Evolutionary conservation across 768 basidiomycete genomes (phyloP), one percentile per base, ranked within the genome.

Genomic region (Boletus subparvulus): DNA sequence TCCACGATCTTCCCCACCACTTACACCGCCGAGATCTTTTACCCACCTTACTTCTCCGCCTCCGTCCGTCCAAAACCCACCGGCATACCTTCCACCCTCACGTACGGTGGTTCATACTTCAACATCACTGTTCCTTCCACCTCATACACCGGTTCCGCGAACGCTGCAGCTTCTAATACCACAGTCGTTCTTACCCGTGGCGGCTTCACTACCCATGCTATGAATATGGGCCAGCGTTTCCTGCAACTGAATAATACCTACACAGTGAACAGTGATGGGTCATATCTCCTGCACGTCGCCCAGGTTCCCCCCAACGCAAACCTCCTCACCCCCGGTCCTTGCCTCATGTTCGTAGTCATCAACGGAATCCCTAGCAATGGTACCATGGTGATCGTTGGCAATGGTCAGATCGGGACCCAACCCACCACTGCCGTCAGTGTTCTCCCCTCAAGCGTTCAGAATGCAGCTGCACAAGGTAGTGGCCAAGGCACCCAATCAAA

Each of bases 181-280:
- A 87, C 83, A 10, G 87, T 96, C n/a, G 84, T 85, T 47, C 73
- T 98, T 58, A 77, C 88, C 36, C 90, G 96, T 36, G 81, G 85
- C 16, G 95, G 95, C 6, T 91, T 88, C 75, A 89, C 89, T 3
- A 91, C 90, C 0, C 90, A 92, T 63, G 89, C 83, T 16, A 90
- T 92, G 89, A 92, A 90, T 73, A 92, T 92, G 88, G 89, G 89
- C 3, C 91, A 93, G 73, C 81, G 94, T n/a, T 80, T 79, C 58
- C 64, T 95, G 55, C 86, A 95, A 73, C 81, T 98, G 55, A 88
- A 94, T 67, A 88, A 83, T 65, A 90, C 93, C 4, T 96, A 86
- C 75, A 90, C 87, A 1, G 89, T 93, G 54, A 84, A 90, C 68
- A 74, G 70, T 35, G 84, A 94, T 62, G 87, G 90, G 12, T 84